Evolutionary conservation across 2,329 filamentous ascomycete genomes (phyloP).

Genomic region (Stachybotrys echinatus): DNA sequence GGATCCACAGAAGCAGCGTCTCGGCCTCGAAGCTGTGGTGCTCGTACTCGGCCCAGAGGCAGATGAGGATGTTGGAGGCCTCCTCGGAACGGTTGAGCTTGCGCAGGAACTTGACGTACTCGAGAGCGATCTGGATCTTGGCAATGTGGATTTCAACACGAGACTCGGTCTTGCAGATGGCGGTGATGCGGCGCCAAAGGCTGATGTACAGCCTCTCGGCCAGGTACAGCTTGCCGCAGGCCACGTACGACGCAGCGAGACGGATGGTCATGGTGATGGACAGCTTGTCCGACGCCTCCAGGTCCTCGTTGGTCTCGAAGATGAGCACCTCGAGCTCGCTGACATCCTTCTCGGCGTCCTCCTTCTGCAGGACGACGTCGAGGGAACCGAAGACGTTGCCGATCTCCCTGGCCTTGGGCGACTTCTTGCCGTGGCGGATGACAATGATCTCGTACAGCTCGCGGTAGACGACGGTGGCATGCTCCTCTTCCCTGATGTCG

Average conservation of each 20-base stretch:
- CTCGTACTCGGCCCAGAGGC: slow-evolving; percentile 35
- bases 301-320: slow-evolving; percentile 27
- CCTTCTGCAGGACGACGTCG: slow-evolving; percentile 25
- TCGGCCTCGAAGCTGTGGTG: slow-evolving; percentile 24
- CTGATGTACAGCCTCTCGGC: slow-evolving; percentile 33
- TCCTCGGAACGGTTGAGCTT: slow-evolving; percentile 25
- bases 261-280: slow-evolving; percentile 27
- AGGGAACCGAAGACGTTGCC: slow-evolving; percentile 25
- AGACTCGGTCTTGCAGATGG: slow-evolving; percentile 19
- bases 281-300: slow-evolving; percentile 24
- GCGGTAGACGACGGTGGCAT: slow-evolving; percentile 23
- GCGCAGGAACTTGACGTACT: slow-evolving; percentile 28
- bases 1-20: slow-evolving; percentile 26
- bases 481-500: slow-evolving; percentile 26
- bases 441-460: slow-evolving; percentile 28
- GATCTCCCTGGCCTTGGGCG: slow-evolving; percentile 20
- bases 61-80: slow-evolving; percentile 31
- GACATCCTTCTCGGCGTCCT: slow-evolving; percentile 16
- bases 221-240: slow-evolving; percentile 21
- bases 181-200: slow-evolving; percentile 32
- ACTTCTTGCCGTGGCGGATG: slow-evolving; percentile 23
- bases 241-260: slow-evolving; percentile 27
- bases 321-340: slow-evolving; percentile 25
- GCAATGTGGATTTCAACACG: slow-evolving; percentile 27
- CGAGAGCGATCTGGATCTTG: slow-evolving; percentile 31